Evolutionary conservation across 1,139 yeast genomes (phyloP).

Genomic region (Geotrichum klebahnii): DNA sequence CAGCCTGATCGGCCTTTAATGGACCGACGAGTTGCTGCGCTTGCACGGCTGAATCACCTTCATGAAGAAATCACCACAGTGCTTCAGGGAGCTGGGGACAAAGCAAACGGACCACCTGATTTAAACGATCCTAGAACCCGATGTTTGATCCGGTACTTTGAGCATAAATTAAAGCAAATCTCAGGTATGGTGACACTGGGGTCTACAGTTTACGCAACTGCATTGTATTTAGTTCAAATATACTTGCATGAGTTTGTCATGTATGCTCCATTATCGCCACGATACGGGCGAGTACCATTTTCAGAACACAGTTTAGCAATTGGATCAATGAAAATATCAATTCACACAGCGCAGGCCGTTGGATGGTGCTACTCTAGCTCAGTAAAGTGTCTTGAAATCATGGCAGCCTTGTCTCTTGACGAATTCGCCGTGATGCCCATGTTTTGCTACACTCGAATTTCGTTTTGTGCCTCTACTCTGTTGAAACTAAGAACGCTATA

Average conservation of each 20-base stretch:
- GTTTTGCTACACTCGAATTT: constrained; percentile 58
- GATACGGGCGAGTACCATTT: constrained; percentile 39
- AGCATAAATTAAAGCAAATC: constrained; percentile 24
- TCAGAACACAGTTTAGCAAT: constrained; percentile 38
- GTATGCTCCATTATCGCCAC: constrained; percentile 33
- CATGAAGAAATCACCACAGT: constrained; percentile 53
- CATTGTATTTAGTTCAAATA: constrained; percentile 61
- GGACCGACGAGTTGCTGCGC: constrained; percentile 47
- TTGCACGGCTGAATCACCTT: constrained; percentile 56
- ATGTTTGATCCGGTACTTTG: constrained; percentile 30
- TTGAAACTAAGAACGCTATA: constrained; percentile 56
- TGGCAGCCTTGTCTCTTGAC: constrained; percentile 21
- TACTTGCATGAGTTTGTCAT: constrained; percentile 62
- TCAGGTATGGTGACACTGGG: neutral
- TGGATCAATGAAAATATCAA: constrained; percentile 26
- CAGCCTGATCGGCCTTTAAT: constrained; percentile 32
- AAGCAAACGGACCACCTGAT: constrained; percentile 33
- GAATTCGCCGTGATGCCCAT: constrained; percentile 55
- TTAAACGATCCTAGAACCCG: constrained; percentile 29
- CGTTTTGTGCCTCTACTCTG: constrained; percentile 65
- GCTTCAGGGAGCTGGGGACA: constrained; percentile 30
- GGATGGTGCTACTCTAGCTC: constrained; percentile 29
- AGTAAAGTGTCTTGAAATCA: constrained; percentile 26
- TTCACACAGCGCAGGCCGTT: constrained; percentile 29
- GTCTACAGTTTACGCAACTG: constrained; percentile 5